Evolutionary conservation across 106 monocot genomes (phyloP).

Genomic region (Vanilla planifolia): DNA sequence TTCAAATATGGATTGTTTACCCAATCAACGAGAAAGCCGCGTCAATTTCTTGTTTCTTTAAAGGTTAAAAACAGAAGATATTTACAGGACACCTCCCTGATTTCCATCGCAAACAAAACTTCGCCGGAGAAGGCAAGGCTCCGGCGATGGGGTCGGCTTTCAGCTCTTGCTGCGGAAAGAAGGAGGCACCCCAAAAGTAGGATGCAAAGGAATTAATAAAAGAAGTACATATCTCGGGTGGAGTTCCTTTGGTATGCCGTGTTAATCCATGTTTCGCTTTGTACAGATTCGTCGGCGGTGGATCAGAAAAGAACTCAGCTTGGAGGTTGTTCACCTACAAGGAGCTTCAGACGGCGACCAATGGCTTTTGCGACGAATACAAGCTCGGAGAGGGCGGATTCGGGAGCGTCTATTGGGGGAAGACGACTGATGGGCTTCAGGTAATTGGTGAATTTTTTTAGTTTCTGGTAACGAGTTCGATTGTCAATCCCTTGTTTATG

Average conservation of each 20-base stretch:
- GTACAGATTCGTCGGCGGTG: not conserved
- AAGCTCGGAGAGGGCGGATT: constrained; percentile 37
- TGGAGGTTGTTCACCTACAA: constrained; percentile 41
- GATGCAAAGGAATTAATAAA: not conserved
- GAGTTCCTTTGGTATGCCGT: not conserved
- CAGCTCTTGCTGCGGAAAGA: constrained; percentile 19
- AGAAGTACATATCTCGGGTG: not conserved
- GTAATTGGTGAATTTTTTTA: too few relatives aligned
- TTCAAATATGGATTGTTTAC: too few relatives aligned
- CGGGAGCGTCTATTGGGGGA: constrained; percentile 44
- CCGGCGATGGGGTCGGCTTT: constrained; percentile 17
- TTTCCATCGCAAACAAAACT: too few relatives aligned
- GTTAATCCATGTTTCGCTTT: not conserved
- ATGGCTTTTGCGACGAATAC: constrained; percentile 32
- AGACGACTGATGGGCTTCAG: constrained; percentile 31
- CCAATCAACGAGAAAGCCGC: too few relatives aligned
- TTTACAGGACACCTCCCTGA: too few relatives aligned
- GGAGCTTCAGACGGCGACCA: constrained; percentile 27
- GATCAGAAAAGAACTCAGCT: constrained; percentile 5
- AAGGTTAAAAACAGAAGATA: too few relatives aligned
- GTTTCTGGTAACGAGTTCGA: too few relatives aligned
- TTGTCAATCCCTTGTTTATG: not conserved
- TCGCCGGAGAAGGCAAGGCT: not conserved
- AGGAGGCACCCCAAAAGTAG: constrained; percentile 13
- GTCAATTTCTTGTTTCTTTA: too few relatives aligned